These are phyloP conservation scores for Yarrowia porcina DNA, from an alignment of 805 yeast species.

Conservation along the genomic window DNA sequence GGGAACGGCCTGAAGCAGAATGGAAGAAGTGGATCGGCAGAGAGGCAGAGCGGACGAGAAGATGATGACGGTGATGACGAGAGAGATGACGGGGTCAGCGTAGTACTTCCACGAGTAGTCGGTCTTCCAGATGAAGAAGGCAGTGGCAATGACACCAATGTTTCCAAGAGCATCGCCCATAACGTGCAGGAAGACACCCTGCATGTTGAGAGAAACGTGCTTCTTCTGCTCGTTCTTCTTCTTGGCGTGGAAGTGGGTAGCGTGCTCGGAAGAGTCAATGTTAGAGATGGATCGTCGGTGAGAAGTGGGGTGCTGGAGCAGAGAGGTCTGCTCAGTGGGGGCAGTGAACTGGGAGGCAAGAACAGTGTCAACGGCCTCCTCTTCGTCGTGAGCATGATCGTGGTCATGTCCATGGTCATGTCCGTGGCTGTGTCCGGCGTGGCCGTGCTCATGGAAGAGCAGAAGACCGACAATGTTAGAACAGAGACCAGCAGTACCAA, in stretches of 20 bases:
- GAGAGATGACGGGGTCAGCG: conserved; percentile 81
- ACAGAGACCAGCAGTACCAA: conserved; percentile 76
- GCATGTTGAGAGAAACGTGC: conserved; percentile 83
- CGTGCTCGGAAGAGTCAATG: conserved; percentile 31
- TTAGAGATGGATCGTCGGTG: conserved; percentile 27
- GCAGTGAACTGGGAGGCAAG: conserved; percentile 11
- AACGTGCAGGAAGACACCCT: conserved; percentile 93
- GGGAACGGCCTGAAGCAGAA: conserved; percentile 90
- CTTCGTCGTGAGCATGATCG: conserved; percentile 29
- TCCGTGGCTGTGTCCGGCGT: conserved; percentile 52
- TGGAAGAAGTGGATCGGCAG: conserved; percentile 80
- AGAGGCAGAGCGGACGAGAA: conserved; percentile 89
- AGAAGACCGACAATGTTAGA: conserved; percentile 82
- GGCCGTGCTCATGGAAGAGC: conserved; percentile 85
- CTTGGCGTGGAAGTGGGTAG: conserved; percentile 37
- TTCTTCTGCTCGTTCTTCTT: conserved; percentile 31
- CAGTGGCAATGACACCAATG: conserved; percentile 86
- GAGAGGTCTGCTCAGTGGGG: conserved; percentile 27
- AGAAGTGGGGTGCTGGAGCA: conserved; percentile 23
- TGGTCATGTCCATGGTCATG: conserved; percentile 37
- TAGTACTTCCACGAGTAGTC: conserved; percentile 83
- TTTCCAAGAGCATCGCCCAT: conserved; percentile 96
- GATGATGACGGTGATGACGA: conserved; percentile 81
- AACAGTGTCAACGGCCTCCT: conserved; percentile 6
- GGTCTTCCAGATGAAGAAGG: conserved; percentile 90